A percentile compares a stretch with the other conserved stretches of the same genome.
These are phyloP conservation scores for Carex pumila DNA, from an alignment of 176 grass and related monocot genomes.

Conservation along the genomic window DNA sequence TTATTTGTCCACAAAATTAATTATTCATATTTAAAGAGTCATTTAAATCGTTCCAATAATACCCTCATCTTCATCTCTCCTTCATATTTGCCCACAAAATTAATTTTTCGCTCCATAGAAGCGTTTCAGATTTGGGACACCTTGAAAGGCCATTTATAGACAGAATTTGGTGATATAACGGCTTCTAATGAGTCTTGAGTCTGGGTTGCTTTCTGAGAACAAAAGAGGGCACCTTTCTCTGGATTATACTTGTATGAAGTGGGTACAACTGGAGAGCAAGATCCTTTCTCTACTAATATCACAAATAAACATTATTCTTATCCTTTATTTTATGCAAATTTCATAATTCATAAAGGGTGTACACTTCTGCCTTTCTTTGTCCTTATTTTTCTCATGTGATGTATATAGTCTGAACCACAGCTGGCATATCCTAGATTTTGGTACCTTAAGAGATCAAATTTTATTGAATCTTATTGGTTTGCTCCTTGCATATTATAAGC, in stretches of 20 bases:
- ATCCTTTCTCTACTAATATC: slow-evolving; percentile 16
- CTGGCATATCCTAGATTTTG: background rate
- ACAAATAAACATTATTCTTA: background rate
- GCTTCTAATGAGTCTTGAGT: slow-evolving; percentile 33
- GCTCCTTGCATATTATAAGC: background rate
- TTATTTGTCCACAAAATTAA: too few species aligned
- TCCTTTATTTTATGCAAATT: background rate
- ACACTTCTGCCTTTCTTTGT: background rate
- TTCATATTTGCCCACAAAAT: too few species aligned
- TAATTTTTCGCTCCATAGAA: too few species aligned
- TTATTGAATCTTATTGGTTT: background rate
- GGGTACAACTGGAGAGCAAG: slow-evolving; percentile 75
- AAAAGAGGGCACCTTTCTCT: slow-evolving; percentile 86
- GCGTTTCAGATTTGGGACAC: slow-evolving; percentile 79
- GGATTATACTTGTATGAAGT: slow-evolving; percentile 98
- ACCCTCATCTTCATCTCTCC: too few species aligned
- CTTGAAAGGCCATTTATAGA: slow-evolving; percentile 60
- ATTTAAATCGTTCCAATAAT: too few species aligned
- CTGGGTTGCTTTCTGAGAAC: slow-evolving; percentile 27
- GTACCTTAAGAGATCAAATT: background rate
- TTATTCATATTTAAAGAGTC: too few species aligned
- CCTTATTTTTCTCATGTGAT: background rate
- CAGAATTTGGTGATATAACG: slow-evolving; percentile 63
- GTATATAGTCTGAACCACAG: background rate
- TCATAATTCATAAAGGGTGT: background rate